These are phyloP conservation scores for Talaromyces thailandensis DNA, from an alignment of 495 filamentous ascomycete genomes.

Conservation along the genomic window DNA sequence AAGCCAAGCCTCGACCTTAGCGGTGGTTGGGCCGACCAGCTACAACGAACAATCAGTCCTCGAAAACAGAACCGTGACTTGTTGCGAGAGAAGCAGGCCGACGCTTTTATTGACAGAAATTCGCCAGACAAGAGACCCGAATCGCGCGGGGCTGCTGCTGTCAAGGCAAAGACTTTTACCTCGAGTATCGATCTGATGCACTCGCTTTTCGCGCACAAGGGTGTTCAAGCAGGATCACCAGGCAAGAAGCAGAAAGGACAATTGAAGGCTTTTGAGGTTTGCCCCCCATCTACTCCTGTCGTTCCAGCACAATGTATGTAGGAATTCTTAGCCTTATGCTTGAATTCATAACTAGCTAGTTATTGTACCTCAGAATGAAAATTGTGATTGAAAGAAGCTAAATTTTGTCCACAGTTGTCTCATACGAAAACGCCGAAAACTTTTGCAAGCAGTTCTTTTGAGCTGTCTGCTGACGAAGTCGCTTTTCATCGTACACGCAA, in stretches of 20 bases:
- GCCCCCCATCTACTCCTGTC: constrained; percentile 34
- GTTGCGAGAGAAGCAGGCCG: constrained; percentile 49
- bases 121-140: constrained; percentile 16
- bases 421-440: constrained; percentile 70
- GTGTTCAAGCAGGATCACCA: constrained; percentile 27
- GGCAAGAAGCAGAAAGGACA: constrained; percentile 34
- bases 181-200: constrained; percentile 89
- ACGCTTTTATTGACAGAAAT: constrained; percentile 36
- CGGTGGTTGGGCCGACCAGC: constrained; percentile 81
- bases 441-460: constrained; percentile 42
- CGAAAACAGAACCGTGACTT: constrained; percentile 72
- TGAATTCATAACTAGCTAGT: constrained; percentile 9
- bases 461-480: constrained; percentile 49
- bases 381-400: constrained; percentile 29
- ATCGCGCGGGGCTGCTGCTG: constrained; percentile 19
- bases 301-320: constrained; percentile 8
- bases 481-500: constrained; percentile 58
- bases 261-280: constrained; percentile 65
- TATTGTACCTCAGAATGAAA: constrained; percentile 9
- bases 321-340: constrained; percentile 4
- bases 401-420: constrained; percentile 62
- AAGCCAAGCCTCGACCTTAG: constrained; percentile 48
- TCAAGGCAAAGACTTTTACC: constrained; percentile 48
- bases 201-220: constrained; percentile 59
- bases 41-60: constrained; percentile 87